Percentiles rank a stretch among this genome's conserved stretches.
These are phyloP conservation scores for Hypsizygus marmoreus DNA, from an alignment of 768 basidiomycete genomes.

Conservation along the genomic window DNA sequence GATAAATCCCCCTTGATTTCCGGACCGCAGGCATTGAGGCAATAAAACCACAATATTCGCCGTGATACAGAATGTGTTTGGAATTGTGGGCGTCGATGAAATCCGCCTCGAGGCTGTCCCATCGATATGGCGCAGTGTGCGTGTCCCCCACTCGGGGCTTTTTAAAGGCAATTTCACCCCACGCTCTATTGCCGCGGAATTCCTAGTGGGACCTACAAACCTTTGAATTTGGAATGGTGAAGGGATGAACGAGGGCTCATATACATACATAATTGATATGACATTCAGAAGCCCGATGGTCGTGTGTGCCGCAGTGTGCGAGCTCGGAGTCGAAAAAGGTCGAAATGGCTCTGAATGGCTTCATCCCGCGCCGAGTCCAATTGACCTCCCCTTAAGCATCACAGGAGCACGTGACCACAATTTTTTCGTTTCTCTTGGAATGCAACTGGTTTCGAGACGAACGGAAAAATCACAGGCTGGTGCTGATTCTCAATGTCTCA, in stretches of 20 bases:
- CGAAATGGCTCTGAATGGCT: too few species aligned
- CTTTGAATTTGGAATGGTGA: too few species aligned
- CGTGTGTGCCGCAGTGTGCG: background rate
- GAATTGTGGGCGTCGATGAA: conserved; percentile 10
- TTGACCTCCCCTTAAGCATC: conserved; percentile 9
- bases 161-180: background rate
- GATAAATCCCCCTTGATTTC: too few species aligned
- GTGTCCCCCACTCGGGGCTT: background rate
- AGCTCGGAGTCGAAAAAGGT: background rate
- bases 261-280: too few species aligned
- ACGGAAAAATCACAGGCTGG: conserved; percentile 11
- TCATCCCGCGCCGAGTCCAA: too few species aligned
- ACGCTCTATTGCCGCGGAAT: background rate
- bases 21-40: too few species aligned
- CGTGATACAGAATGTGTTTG: background rate
- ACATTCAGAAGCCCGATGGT: too few species aligned
- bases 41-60: conserved; percentile 9
- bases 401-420: conserved; percentile 11
- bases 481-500: conserved; percentile 28
- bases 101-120: conserved; percentile 2
- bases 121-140: conserved; percentile 5
- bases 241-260: too few species aligned
- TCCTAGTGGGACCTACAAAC: too few species aligned
- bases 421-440: conserved; percentile 13
- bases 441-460: background rate